Percentiles rank a stretch among this genome's conserved stretches.
Evolutionary conservation across 768 basidiomycete species (phyloP).

Genomic region (Hygrophorus russula): DNA sequence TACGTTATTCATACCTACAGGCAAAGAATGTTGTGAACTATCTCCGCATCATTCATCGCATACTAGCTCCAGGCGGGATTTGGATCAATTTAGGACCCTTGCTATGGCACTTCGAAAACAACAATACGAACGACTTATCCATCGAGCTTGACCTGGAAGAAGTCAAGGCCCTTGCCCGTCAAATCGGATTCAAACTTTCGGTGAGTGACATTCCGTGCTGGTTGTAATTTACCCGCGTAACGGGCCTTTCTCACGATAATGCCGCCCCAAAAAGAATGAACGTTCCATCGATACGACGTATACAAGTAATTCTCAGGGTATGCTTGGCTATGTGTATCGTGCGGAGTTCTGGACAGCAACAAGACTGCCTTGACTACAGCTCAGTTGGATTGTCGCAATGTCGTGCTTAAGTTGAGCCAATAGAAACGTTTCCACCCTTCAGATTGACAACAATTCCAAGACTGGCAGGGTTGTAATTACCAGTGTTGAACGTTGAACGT

Average conservation of each 20-base stretch:
- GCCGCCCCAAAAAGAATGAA: conserved; percentile 48
- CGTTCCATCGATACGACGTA: conserved; percentile 74
- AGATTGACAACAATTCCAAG: too few relatives aligned
- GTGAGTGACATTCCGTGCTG: conserved; percentile 31
- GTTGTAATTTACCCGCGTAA: neutral
- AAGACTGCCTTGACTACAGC: conserved; percentile 12
- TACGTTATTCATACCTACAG: conserved; percentile 24
- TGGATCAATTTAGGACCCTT: conserved; percentile 94
- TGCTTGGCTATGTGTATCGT: conserved; percentile 81
- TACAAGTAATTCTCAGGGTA: conserved; percentile 67
- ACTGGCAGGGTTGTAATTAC: too few relatives aligned
- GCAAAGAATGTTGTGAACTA: conserved; percentile 90
- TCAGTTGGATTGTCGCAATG: neutral
- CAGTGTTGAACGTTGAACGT: too few relatives aligned
- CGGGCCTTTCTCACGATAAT: neutral
- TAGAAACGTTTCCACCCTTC: too few relatives aligned
- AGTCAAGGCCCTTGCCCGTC: conserved; percentile 59
- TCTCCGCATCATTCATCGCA: conserved; percentile 72
- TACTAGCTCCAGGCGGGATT: conserved; percentile 76
- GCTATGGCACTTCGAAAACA: conserved; percentile 97
- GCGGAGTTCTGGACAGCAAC: conserved; percentile 77
- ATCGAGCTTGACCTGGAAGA: conserved; percentile 89
- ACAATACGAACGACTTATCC: conserved; percentile 64
- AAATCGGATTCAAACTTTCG: conserved; percentile 73
- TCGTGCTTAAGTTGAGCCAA: too few relatives aligned